Conservation (phyloP, 495 filamentous ascomycete genomes). For the Niebla homalea region DNA sequence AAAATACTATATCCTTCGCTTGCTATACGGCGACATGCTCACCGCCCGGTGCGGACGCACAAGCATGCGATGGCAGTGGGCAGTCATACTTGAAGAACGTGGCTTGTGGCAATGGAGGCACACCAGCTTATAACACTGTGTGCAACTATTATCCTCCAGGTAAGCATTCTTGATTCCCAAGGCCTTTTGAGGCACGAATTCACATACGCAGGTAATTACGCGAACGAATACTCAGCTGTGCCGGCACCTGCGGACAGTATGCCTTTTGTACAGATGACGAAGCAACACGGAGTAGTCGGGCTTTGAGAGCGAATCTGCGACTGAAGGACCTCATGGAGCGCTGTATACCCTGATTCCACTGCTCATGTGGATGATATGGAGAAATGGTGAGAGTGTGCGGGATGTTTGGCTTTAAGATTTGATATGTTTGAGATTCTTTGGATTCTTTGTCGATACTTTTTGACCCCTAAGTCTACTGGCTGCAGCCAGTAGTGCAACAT, state of each 20-base stretch:
- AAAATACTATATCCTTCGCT: slow-evolving; percentile 52
- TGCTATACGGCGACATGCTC: slow-evolving; percentile 52
- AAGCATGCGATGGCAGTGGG: slow-evolving; percentile 11
- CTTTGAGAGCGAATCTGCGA: slow-evolving; percentile 3
- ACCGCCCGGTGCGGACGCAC: slow-evolving; percentile 13
- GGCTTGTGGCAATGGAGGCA: slow-evolving; percentile 33
- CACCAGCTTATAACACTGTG: slow-evolving; percentile 53
- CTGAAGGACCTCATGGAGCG: too few relatives aligned
- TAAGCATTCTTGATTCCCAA: slow-evolving; percentile 18
- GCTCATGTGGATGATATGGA: too few relatives aligned
- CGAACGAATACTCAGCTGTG: slow-evolving; percentile 10
- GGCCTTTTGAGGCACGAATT: neutral
- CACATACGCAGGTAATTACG: slow-evolving; percentile 8
- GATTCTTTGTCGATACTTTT: too few relatives aligned
- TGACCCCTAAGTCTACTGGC: too few relatives aligned
- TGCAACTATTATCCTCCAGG: slow-evolving; percentile 79
- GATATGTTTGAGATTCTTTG: too few relatives aligned
- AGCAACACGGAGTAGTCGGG: slow-evolving; percentile 14
- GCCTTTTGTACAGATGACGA: slow-evolving; percentile 21
- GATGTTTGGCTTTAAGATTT: too few relatives aligned
- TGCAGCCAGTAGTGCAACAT: too few relatives aligned
- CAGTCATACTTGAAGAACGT: slow-evolving; percentile 29
- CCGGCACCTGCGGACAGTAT: slow-evolving; percentile 7
- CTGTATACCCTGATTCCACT: too few relatives aligned
- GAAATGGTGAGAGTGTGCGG: too few relatives aligned